These are phyloP conservation scores for Glaciozyma antarctica DNA, from an alignment of 768 basidiomycete genomes.

Conservation along the genomic window DNA sequence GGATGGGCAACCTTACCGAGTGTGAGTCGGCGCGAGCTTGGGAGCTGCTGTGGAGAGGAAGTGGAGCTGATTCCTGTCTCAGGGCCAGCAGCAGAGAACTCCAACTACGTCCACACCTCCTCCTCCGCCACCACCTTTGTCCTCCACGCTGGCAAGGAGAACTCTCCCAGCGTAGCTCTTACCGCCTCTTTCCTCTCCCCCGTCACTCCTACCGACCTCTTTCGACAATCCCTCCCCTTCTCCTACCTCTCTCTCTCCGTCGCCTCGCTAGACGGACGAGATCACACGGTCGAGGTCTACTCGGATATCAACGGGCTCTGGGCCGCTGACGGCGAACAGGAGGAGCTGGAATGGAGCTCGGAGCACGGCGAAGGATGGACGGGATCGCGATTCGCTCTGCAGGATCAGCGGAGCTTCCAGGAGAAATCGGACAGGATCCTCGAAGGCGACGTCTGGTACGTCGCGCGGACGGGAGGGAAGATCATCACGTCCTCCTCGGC, in stretches of 20 bases:
- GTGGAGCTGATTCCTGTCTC: background rate
- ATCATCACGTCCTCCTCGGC: background rate
- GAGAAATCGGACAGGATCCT: constrained; percentile 23
- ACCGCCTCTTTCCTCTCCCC: constrained; percentile 37
- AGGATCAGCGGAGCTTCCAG: constrained; percentile 13
- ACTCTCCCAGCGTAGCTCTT: constrained; percentile 33
- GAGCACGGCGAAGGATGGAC: background rate
- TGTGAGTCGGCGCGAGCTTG: constrained; percentile 2
- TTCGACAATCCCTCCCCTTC: constrained; percentile 31
- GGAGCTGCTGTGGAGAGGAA: background rate
- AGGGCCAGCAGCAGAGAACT: constrained; percentile 14
- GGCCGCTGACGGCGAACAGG: constrained; percentile 21
- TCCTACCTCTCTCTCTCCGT: constrained; percentile 25
- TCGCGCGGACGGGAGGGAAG: constrained; percentile 6
- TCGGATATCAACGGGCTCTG: constrained; percentile 20
- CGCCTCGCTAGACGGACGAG: constrained; percentile 8
- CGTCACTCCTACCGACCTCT: constrained; percentile 25
- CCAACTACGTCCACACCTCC: constrained; percentile 1
- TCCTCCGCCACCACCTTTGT: constrained; percentile 10
- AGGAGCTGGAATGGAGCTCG: constrained; percentile 15
- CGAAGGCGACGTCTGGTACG: constrained; percentile 19
- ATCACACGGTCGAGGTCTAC: constrained; percentile 25
- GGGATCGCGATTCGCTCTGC: constrained; percentile 4
- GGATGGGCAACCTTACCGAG: constrained; percentile 24
- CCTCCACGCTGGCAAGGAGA: constrained; percentile 1